A percentile compares a stretch with the other conserved stretches of the same genome.
These are phyloP conservation scores for Rubia tinctorum DNA, from an alignment of 305 asterid species.

Conservation along the genomic window DNA sequence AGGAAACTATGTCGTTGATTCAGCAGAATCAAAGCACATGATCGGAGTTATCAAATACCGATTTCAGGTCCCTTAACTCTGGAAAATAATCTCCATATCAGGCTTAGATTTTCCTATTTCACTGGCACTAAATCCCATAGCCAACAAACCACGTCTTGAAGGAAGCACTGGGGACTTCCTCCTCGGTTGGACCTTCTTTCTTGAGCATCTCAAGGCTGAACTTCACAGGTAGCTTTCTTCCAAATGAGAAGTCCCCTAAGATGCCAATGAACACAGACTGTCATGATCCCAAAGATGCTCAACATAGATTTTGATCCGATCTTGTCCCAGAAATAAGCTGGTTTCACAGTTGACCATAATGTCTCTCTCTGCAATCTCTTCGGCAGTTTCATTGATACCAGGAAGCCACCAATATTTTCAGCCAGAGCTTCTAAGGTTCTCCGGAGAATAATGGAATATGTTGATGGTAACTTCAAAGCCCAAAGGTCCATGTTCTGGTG, in stretches of 20 bases:
- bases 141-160: no score
- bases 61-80: no score
- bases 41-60: slow-evolving; percentile 87
- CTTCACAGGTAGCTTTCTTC: slow-evolving; percentile 68
- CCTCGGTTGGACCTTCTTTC: no score
- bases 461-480: slow-evolving; percentile 83
- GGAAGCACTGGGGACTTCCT: no score
- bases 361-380: slow-evolving; percentile 40
- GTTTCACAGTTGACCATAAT: slow-evolving; percentile 76
- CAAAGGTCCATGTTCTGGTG: slow-evolving; percentile 73
- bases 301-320: slow-evolving; percentile 50
- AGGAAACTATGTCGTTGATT: slow-evolving; percentile 55
- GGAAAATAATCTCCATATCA: slow-evolving; percentile 27
- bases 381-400: slow-evolving; percentile 55
- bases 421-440: slow-evolving; percentile 59
- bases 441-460: slow-evolving; percentile 70
- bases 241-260: slow-evolving; percentile 40
- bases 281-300: slow-evolving; percentile 49
- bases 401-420: slow-evolving; percentile 66
- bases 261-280: slow-evolving; percentile 54
- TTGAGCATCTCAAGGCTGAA: slow-evolving; percentile 52
- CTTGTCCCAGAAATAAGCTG: slow-evolving; percentile 83
- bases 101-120: no score
- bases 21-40: slow-evolving; percentile 60
- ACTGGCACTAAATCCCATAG: no score